Percentiles rank a stretch among this genome's conserved stretches.
These are phyloP conservation scores for Candida xyloterini DNA, from an alignment of 805 yeast species.

Conservation along the genomic window DNA sequence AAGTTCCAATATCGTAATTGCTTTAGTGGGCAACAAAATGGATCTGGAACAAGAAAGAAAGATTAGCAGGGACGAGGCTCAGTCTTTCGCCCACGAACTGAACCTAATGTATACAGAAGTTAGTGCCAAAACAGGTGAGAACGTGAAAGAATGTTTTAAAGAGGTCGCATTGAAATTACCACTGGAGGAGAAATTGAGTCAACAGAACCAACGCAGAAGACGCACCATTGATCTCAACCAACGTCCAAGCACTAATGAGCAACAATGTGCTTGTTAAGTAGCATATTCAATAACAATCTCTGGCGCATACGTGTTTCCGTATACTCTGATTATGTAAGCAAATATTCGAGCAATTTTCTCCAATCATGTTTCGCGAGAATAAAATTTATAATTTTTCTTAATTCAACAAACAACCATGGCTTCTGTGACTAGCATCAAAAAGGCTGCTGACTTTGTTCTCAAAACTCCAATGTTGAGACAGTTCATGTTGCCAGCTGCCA, in stretches of 20 bases:
- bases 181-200: conserved; percentile 26
- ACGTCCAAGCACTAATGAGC: conserved; percentile 33
- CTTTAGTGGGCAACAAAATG: conserved; percentile 75
- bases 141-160: conserved; percentile 46
- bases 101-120: conserved; percentile 50
- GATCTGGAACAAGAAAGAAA: conserved; percentile 56
- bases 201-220: conserved; percentile 21
- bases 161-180: conserved; percentile 48
- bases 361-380: conserved; percentile 20
- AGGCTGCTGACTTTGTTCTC: conserved; percentile 73
- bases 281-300: background rate
- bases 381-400: conserved; percentile 13
- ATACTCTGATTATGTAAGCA: background rate
- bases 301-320: background rate
- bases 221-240: conserved; percentile 31
- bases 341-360: background rate
- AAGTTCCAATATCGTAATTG: conserved; percentile 67
- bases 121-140: conserved; percentile 56
- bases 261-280: conserved; percentile 30
- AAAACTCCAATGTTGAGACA: conserved; percentile 76
- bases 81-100: conserved; percentile 53
- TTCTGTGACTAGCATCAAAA: conserved; percentile 66
- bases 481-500: conserved; percentile 76
- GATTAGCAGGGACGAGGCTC: conserved; percentile 44
- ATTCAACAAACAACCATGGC: conserved; percentile 37